Conservation (phyloP, 2,329 filamentous ascomycete genomes). For the Cladosporium colombiae region DNA sequence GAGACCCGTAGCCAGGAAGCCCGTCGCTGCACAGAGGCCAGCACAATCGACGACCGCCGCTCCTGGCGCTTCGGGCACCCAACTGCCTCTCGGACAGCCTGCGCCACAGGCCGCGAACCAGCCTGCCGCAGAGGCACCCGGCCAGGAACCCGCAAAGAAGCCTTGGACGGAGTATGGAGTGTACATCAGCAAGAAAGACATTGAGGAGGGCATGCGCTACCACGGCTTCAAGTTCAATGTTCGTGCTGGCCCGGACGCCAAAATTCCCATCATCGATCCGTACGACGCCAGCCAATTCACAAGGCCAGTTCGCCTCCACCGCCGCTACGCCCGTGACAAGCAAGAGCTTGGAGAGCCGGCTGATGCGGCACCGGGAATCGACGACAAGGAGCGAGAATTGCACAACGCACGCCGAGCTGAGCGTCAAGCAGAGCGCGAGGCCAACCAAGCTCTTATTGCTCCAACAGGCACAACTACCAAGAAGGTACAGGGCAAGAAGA, state of each 20-base stretch:
- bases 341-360: constrained; percentile 40
- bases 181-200: constrained; percentile 75
- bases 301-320: constrained; percentile 82
- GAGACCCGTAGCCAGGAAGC: constrained; percentile 35
- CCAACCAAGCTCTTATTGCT: constrained; percentile 90
- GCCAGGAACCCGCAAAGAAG: not conserved
- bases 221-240: constrained; percentile 82
- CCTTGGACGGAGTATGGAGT: constrained; percentile 10
- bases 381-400: constrained; percentile 65
- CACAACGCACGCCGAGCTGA: constrained; percentile 66
- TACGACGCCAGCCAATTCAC: constrained; percentile 82
- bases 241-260: constrained; percentile 42
- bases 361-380: constrained; percentile 46
- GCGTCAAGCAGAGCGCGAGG: constrained; percentile 79
- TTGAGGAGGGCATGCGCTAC: constrained; percentile 77
- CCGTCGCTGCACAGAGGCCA: constrained; percentile 30
- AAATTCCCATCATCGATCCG: constrained; percentile 50
- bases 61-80: not conserved
- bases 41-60: not conserved
- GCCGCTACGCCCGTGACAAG: constrained; percentile 76
- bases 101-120: constrained; percentile 1
- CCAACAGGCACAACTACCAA: constrained; percentile 71
- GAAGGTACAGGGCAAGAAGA: constrained; percentile 55
- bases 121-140: not conserved
- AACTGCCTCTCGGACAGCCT: not conserved